Percentiles rank a stretch among this genome's conserved stretches.
Evolutionary conservation across 768 basidiomycete species (phyloP).

Genomic region (Lyophyllum decastes): DNA sequence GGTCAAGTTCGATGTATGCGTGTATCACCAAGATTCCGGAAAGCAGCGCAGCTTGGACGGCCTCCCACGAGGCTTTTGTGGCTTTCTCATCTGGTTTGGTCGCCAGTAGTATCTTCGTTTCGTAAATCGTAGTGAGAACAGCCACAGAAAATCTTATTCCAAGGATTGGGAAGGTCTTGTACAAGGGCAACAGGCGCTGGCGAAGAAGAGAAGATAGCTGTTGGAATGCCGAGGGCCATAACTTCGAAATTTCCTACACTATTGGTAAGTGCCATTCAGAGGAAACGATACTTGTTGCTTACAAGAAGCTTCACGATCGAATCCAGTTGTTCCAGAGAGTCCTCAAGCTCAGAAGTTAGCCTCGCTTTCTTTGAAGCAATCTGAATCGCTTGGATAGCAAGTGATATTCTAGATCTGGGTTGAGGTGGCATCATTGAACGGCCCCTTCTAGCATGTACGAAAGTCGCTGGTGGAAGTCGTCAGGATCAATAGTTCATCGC

Average conservation of each 20-base stretch:
- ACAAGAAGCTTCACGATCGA: slow-evolving; percentile 47
- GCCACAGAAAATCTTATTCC: slow-evolving; percentile 42
- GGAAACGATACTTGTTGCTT: slow-evolving; percentile 12
- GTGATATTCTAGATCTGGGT: slow-evolving; percentile 25
- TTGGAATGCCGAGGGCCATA: slow-evolving; percentile 35
- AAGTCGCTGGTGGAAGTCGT: background rate
- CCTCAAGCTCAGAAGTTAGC: slow-evolving; percentile 28
- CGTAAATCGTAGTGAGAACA: slow-evolving; percentile 40
- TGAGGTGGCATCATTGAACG: background rate
- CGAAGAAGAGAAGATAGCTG: slow-evolving; percentile 44
- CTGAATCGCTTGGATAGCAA: slow-evolving; percentile 33
- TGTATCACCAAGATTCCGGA: slow-evolving; percentile 49
- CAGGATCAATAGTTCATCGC: background rate
- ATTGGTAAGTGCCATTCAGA: background rate
- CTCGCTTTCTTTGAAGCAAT: slow-evolving; percentile 26
- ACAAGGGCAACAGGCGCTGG: slow-evolving; percentile 44
- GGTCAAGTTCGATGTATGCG: slow-evolving; percentile 1
- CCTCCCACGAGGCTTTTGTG: slow-evolving; percentile 41
- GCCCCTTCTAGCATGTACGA: too few species aligned
- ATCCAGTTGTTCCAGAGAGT: slow-evolving; percentile 39
- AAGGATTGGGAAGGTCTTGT: slow-evolving; percentile 35
- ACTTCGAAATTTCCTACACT: slow-evolving; percentile 38
- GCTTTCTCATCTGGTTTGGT: slow-evolving; percentile 17
- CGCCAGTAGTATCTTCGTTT: slow-evolving; percentile 35
- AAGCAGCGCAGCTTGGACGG: slow-evolving; percentile 43